Evolutionary conservation across 768 basidiomycete species (phyloP).

Genomic region (Trametes cingulata): DNA sequence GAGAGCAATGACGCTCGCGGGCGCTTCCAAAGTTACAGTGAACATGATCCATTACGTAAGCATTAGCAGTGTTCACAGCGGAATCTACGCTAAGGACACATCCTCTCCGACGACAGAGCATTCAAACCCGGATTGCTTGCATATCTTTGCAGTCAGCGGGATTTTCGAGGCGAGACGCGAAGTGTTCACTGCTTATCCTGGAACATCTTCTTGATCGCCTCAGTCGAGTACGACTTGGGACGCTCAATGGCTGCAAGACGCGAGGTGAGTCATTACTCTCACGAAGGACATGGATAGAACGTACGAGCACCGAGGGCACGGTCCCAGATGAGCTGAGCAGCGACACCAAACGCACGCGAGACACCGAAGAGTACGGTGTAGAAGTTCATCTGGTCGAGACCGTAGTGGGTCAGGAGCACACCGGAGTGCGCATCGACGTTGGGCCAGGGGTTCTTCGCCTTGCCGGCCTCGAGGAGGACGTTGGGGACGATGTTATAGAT

Average conservation of each 20-base stretch:
- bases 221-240: constrained; percentile 88
- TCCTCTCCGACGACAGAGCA: not conserved
- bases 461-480: constrained; percentile 89
- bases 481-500: constrained; percentile 87
- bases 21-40: constrained; percentile 2
- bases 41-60: constrained; percentile 22
- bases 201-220: constrained; percentile 79
- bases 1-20: constrained; percentile 2
- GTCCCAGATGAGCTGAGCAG: constrained; percentile 91
- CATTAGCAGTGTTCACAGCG: constrained; percentile 12
- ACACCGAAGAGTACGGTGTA: constrained; percentile 98
- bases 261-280: constrained; percentile 1
- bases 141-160: not conserved
- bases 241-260: constrained; percentile 69
- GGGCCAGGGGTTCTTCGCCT: constrained; percentile 94
- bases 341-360: constrained; percentile 90
- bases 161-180: not conserved
- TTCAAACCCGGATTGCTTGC: not conserved
- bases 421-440: constrained; percentile 98
- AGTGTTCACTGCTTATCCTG: constrained; percentile 45
- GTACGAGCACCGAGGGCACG: constrained; percentile 88
- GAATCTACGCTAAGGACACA: constrained; percentile 19
- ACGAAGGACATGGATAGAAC: constrained; percentile 32
- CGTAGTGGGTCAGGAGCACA: constrained; percentile 83
- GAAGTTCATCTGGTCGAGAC: constrained; percentile 88